Percentiles rank a stretch among this genome's conserved stretches.
These are phyloP conservation scores for Basidioascus undulatus DNA, from an alignment of 768 basidiomycete species.

Conservation along the genomic window DNA sequence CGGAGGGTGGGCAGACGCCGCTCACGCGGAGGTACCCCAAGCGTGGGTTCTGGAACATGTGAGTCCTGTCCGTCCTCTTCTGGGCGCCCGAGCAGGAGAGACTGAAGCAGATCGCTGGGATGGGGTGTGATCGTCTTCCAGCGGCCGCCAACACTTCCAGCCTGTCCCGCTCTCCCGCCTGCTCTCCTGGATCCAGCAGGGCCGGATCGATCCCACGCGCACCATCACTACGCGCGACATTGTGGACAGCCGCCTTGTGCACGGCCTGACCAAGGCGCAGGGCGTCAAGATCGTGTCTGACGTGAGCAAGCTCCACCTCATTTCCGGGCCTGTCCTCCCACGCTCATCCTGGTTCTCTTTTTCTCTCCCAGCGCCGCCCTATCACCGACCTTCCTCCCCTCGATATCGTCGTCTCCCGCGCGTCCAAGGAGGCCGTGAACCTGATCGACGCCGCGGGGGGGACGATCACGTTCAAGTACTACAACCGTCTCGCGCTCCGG, in stretches of 20 bases:
- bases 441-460: slow-evolving; percentile 67
- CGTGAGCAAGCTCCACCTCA: slow-evolving; percentile 23
- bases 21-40: slow-evolving; percentile 78
- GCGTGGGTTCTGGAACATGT: slow-evolving; percentile 83
- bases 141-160: slow-evolving; percentile 4
- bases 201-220: slow-evolving; percentile 47
- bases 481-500: slow-evolving; percentile 60
- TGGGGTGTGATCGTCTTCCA: background rate
- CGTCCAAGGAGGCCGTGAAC: slow-evolving; percentile 59
- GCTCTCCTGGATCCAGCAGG: slow-evolving; percentile 73
- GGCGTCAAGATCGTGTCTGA: slow-evolving; percentile 79
- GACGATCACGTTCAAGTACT: slow-evolving; percentile 66
- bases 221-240: slow-evolving; percentile 76
- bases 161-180: slow-evolving; percentile 25
- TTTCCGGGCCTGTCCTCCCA: background rate
- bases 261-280: slow-evolving; percentile 51
- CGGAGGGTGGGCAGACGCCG: slow-evolving; percentile 94
- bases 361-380: slow-evolving; percentile 25
- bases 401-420: slow-evolving; percentile 58
- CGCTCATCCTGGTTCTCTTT: background rate
- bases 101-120: background rate
- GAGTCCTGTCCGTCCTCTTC: slow-evolving; percentile 17
- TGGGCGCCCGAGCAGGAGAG: background rate
- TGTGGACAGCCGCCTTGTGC: slow-evolving; percentile 63
- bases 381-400: slow-evolving; percentile 24